Conservation (phyloP, 1,284 basidiomycete species). For the Tausonia pullulans region DNA sequence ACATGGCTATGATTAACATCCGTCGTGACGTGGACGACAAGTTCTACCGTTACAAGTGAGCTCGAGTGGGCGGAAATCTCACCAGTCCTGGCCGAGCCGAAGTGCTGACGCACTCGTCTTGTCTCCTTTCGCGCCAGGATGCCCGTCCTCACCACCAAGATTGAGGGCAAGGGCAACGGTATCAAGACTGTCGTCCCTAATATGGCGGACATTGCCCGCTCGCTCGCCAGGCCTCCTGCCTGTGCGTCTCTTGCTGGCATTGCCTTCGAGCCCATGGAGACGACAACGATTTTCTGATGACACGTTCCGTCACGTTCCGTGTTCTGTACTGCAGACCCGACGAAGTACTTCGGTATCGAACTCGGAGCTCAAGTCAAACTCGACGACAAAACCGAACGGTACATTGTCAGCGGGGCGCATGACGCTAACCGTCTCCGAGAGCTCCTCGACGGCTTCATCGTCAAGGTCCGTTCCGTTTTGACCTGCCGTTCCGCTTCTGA, state of each 20-base stretch:
- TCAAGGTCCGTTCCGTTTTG: conserved; percentile 6
- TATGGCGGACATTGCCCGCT: conserved; percentile 95
- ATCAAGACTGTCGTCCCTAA: conserved; percentile 99
- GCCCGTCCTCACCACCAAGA: conserved; percentile 90
- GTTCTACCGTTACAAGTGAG: conserved; percentile 51
- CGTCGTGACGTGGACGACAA: conserved; percentile 96
- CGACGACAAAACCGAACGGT: conserved; percentile 93
- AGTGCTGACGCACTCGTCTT: background rate
- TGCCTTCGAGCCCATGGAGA: background rate
- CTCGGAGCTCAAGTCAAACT: conserved; percentile 94
- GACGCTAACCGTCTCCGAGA: conserved; percentile 85
- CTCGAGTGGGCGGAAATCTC: background rate
- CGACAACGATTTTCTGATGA: background rate
- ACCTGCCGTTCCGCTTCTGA: background rate
- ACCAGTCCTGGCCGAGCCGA: background rate
- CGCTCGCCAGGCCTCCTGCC: conserved; percentile 85
- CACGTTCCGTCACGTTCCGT: background rate
- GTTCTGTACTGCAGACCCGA: conserved; percentile 52
- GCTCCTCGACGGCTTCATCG: conserved; percentile 89
- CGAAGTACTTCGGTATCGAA: conserved; percentile 99
- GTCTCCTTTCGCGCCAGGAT: conserved; percentile 46
- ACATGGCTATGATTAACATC: conserved; percentile 89
- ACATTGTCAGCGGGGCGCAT: conserved; percentile 98
- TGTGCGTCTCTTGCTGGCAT: conserved; percentile 32
- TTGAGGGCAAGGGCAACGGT: conserved; percentile 98